Evolutionary conservation across 2,329 filamentous ascomycete genomes (phyloP).

Genomic region (Metarhizium sp.): DNA sequence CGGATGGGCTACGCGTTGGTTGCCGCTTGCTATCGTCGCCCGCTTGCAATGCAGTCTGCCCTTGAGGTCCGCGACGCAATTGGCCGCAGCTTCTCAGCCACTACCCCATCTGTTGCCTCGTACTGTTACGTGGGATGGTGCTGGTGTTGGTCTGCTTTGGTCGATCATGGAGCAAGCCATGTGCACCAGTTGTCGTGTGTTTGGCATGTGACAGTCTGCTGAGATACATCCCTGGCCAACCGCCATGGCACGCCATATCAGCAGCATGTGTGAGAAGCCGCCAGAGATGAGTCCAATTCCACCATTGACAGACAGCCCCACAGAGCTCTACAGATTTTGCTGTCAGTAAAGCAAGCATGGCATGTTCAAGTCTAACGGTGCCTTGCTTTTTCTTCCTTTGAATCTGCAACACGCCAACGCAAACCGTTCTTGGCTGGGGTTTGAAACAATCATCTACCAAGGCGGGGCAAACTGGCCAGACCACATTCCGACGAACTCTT

Average conservation of each 20-base stretch:
- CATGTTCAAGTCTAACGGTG: neutral
- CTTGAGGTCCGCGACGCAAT: neutral
- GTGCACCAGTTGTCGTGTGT: neutral
- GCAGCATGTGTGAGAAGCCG: neutral
- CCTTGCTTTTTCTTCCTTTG: no score
- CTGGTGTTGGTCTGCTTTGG: neutral
- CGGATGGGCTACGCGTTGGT: neutral
- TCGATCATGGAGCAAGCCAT: neutral
- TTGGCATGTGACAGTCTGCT: slow-evolving; percentile 2
- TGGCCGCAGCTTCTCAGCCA: neutral
- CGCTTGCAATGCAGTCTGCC: neutral
- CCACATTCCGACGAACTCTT: neutral
- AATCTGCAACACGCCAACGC: no score
- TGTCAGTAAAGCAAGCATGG: neutral
- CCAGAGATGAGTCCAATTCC: neutral
- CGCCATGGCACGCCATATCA: slow-evolving; percentile 6
- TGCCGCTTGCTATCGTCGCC: neutral
- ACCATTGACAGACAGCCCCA: neutral
- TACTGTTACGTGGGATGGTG: neutral
- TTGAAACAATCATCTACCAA: neutral
- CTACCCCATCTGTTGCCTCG: neutral
- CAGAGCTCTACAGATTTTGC: neutral
- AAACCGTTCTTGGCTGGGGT: neutral
- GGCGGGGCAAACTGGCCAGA: neutral
- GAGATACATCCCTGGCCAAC: slow-evolving; percentile 7